These are phyloP conservation scores for Yarrowia sp. DNA, from an alignment of 805 yeast species.

Conservation along the genomic window DNA sequence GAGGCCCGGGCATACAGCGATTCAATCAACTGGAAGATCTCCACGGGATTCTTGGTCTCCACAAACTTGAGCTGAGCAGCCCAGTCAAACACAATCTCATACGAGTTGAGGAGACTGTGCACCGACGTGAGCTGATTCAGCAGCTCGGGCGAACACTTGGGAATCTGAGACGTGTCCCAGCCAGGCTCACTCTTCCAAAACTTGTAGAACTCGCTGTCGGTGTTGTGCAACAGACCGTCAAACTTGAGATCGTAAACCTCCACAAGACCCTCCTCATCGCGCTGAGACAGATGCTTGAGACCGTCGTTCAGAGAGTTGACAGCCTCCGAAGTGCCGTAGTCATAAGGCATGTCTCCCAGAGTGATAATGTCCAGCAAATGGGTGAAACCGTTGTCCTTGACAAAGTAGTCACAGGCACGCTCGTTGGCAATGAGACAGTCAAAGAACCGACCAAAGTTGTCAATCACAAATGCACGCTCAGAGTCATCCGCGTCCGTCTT, in stretches of 20 bases:
- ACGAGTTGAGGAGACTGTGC: conserved; percentile 4
- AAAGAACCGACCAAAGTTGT: conserved; percentile 31
- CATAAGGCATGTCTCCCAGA: conserved; percentile 35
- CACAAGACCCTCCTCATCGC: neutral
- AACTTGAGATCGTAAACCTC: conserved; percentile 23
- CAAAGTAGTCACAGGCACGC: conserved; percentile 30
- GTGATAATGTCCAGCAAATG: conserved; percentile 31
- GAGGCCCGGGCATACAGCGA: conserved; percentile 5
- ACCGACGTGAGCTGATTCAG: conserved; percentile 15
- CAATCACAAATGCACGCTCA: conserved; percentile 25
- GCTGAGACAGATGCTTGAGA: conserved; percentile 22
- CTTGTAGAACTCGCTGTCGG: conserved; percentile 18
- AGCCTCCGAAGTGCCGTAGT: conserved; percentile 31
- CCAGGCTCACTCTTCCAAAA: conserved; percentile 25
- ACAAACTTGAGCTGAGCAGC: conserved; percentile 8
- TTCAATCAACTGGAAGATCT: conserved; percentile 3
- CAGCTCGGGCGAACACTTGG: neutral
- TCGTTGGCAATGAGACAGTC: conserved; percentile 37
- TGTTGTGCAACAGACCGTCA: conserved; percentile 22
- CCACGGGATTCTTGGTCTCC: neutral
- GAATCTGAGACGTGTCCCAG: conserved; percentile 14
- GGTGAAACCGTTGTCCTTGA: conserved; percentile 32
- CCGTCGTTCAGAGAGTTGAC: conserved; percentile 30
- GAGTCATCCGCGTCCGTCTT: conserved; percentile 30
- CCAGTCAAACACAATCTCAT: conserved; percentile 20